Base-by-base conservation (phyloP, 441 rosid genomes). In the Brassica balearica region DNA sequence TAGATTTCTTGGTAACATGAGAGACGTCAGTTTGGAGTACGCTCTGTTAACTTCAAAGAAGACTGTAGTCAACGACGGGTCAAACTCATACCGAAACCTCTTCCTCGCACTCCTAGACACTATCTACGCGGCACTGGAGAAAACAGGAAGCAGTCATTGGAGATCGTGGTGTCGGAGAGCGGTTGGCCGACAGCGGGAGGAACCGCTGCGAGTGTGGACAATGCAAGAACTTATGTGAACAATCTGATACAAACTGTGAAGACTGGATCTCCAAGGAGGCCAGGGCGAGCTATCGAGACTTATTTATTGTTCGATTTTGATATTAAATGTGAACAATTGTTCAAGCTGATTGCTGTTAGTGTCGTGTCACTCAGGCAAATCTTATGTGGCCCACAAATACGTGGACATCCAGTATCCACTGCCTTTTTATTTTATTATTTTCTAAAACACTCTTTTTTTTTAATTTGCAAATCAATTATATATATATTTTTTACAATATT, bases 151-250 rank as follows among this genome's bases (percentile, higher is more conserved):
- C 2, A 76, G 82, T 82, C 86, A 3, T n/a, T 85, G 17, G 65
- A 78, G n/a, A 78, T 84, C 0, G 89, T 89, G 2, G 85, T 87
- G 27, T 82, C 90, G 1, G 89, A 89, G 74, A 87, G 59, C 1
- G 87, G 92, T 5, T 89, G 92, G 91, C 88, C 87, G 0, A 55
- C 89, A 0, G 67, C 60, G 0, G 87, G 87, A n/a, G 89, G 86
- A 12, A 11, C 17, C 0, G 78, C 76, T 0, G 53, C 89, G 10
- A 63, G 48, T 46, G 27, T 78, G 3, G 83, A 80, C 0, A 86
- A 89, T 36, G 85, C 81, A 15, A 82, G 77, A 63, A 87, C 80
- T 36, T 87, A 89, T 51, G 75, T 76, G 62, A 76, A 73, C 22
- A 87, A 86, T 46, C 58, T 87, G 84, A 71, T 85, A 15, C 77